phyloP scores from a whole-genome alignment of 1,139 yeast genomes.

The Debaryomyces robertsiae region DNA sequence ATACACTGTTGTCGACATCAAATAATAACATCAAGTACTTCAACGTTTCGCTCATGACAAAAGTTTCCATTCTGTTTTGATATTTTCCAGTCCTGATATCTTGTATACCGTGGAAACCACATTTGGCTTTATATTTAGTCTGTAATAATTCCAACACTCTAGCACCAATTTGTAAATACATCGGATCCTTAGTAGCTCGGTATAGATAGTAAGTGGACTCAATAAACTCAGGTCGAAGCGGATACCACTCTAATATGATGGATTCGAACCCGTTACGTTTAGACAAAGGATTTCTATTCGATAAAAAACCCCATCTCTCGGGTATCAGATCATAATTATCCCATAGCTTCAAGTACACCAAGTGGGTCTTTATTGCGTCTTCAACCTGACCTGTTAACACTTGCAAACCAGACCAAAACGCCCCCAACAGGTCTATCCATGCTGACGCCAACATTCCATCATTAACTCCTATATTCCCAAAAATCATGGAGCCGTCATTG shows the following conservation, averaged over 20 bases:
- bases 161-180: constrained; percentile 75
- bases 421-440: constrained; percentile 88
- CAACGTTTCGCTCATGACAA: constrained; percentile 82
- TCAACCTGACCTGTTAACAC: constrained; percentile 75
- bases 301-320: constrained; percentile 71
- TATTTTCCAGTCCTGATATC: constrained; percentile 62
- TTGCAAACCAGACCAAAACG: constrained; percentile 85
- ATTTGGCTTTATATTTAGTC: constrained; percentile 53
- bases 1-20: constrained; percentile 63
- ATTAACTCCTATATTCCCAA: constrained; percentile 57
- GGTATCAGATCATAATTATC: constrained; percentile 78
- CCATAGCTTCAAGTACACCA: constrained; percentile 79
- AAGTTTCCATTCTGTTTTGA: constrained; percentile 89
- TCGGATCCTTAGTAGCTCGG: constrained; percentile 84
- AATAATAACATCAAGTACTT: constrained; percentile 82
- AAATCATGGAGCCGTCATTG: constrained; percentile 56
- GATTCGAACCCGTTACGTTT: constrained; percentile 24
- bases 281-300: constrained; percentile 10
- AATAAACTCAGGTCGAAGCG: constrained; percentile 85
- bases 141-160: constrained; percentile 59
- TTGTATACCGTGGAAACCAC: constrained; percentile 84
- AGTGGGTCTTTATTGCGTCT: constrained; percentile 65
- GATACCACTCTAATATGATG: constrained; percentile 81
- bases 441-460: constrained; percentile 54
- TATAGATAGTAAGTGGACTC: constrained; percentile 86